These are phyloP conservation scores for Aspergillus sp. DNA, from an alignment of 2,329 filamentous ascomycete genomes.

Conservation along the genomic window DNA sequence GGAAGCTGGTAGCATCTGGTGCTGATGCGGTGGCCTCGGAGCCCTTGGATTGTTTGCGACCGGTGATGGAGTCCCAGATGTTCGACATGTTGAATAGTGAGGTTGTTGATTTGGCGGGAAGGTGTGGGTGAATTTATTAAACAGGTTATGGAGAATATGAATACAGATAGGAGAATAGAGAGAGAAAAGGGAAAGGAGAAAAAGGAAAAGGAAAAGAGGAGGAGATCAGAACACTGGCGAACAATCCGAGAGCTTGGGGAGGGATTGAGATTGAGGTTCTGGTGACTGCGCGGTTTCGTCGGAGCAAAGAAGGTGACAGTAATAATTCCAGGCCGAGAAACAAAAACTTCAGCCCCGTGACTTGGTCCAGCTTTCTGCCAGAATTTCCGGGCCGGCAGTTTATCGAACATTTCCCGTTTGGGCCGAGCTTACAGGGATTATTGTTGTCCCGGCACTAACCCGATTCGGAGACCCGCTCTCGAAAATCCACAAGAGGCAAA, in stretches of 20 bases:
- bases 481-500: constrained; percentile 33
- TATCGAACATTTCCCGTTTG: background rate
- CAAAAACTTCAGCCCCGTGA: constrained; percentile 47
- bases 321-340: constrained; percentile 17
- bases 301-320: background rate
- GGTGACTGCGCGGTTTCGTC: background rate
- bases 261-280: background rate
- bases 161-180: constrained; percentile 15
- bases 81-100: constrained; percentile 47
- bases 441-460: constrained; percentile 29
- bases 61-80: constrained; percentile 64
- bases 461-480: constrained; percentile 26
- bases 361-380: constrained; percentile 2
- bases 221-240: background rate
- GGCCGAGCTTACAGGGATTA: constrained; percentile 22
- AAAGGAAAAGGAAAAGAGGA: constrained; percentile 11
- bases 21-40: constrained; percentile 68
- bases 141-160: constrained; percentile 28
- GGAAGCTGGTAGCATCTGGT: constrained; percentile 81
- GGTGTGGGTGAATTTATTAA: constrained; percentile 23
- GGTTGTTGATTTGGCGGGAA: background rate
- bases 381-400: no score
- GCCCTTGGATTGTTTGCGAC: constrained; percentile 59
- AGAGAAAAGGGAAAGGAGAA: constrained; percentile 8
- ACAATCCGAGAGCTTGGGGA: background rate